Percentiles rank a stretch among this genome's conserved stretches.
These are phyloP conservation scores for Eragrostis tef DNA, from an alignment of 202 grass and related monocot species.

Conservation along the genomic window DNA sequence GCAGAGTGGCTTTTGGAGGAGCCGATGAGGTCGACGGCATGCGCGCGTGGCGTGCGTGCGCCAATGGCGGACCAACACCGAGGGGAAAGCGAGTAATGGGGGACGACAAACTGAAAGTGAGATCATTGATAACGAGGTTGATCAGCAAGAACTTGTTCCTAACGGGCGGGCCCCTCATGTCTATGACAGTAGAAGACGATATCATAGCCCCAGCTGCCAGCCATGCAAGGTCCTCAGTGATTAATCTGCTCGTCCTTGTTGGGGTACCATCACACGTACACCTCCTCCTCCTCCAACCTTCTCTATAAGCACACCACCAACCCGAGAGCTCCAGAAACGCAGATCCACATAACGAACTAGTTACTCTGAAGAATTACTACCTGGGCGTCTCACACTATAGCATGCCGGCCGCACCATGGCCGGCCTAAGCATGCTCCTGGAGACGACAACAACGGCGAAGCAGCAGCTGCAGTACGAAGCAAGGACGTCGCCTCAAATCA, in stretches of 20 bases:
- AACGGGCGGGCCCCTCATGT: no score
- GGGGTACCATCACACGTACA: not conserved
- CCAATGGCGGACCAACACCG: not conserved
- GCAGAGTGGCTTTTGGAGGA: no score
- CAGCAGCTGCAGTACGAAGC: not conserved
- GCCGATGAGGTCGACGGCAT: not conserved
- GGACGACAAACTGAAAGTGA: not conserved
- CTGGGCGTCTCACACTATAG: no score
- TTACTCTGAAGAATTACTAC: no score
- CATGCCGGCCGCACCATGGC: constrained; percentile 45
- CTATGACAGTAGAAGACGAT: no score
- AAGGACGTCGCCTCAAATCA: not conserved
- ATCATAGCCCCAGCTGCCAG: no score
- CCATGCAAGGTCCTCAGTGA: no score
- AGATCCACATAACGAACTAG: not conserved
- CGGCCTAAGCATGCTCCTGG: constrained; percentile 46
- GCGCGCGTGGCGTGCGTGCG: not conserved
- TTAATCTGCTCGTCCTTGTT: not conserved
- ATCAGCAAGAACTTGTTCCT: not conserved
- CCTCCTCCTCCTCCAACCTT: not conserved
- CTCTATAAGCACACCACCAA: not conserved
- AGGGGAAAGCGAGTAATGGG: not conserved
- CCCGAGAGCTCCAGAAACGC: not conserved
- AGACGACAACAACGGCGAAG: not conserved
- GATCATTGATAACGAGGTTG: not conserved